Evolutionary conservation across 768 basidiomycete genomes (phyloP).

Genomic region (Leccinum olivaceopallidum): DNA sequence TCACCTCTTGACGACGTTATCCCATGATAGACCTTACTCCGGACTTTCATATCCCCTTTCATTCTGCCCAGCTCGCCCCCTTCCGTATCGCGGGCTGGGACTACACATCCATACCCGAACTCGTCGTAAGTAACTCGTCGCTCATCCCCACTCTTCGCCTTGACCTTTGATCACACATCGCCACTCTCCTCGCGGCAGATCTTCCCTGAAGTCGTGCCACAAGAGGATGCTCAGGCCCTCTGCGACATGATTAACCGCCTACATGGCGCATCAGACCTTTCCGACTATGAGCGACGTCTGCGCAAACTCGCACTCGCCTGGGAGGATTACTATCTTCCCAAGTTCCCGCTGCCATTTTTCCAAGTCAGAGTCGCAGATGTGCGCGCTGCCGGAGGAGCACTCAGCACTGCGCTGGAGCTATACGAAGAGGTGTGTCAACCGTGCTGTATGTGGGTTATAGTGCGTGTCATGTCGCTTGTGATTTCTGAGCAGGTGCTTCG

Average conservation of each 20-base stretch:
- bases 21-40: constrained; percentile 21
- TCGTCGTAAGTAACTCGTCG: constrained; percentile 24
- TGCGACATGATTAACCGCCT: constrained; percentile 17
- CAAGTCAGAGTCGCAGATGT: constrained; percentile 35
- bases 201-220: constrained; percentile 23
- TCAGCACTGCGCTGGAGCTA: constrained; percentile 30
- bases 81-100: constrained; percentile 29
- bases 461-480: constrained; percentile 1
- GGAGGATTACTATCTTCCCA: constrained; percentile 35
- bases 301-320: constrained; percentile 31
- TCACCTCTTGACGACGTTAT: background rate
- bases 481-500: constrained; percentile 22
- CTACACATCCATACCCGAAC: constrained; percentile 27
- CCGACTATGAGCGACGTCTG: constrained; percentile 22
- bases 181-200: constrained; percentile 10
- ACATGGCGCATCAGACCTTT: constrained; percentile 18
- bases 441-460: background rate
- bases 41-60: constrained; percentile 31
- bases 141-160: background rate
- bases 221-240: constrained; percentile 24
- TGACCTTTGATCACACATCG: constrained; percentile 6
- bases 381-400: constrained; percentile 31
- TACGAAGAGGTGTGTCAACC: constrained; percentile 30
- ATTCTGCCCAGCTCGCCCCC: constrained; percentile 32
- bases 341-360: constrained; percentile 32